Evolutionary conservation across 495 filamentous ascomycete species (phyloP), one percentile per base, ranked within the genome.

Genomic region (Trichoderma gamsii): DNA sequence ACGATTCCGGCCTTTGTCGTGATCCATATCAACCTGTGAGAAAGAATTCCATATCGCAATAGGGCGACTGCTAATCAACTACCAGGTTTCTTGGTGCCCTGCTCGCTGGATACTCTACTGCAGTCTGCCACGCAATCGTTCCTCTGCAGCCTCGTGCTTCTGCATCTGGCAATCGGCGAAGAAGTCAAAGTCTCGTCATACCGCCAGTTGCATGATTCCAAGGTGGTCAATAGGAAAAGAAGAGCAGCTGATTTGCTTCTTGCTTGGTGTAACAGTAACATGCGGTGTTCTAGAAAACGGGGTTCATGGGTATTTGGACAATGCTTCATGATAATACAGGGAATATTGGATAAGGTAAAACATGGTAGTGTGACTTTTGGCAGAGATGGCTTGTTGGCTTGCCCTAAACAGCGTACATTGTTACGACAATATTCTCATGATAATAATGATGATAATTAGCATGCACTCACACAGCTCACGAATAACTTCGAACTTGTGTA

Each of bases 31-130:
- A 56, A 56, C 51, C 11, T 56, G 51, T 56, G n/a, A 18, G 41
- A 2, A 18, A 16, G 18, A 3, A 46, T 1, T 46, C 18, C 35
- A 3, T 44, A 44, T 16, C 6, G 15, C 2, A 16, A 44, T 15
- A 16, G 18, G 18, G 18, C 9, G 0, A 18, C 3, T 11, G 1
- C n/a, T 21, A 56, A 21, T 11, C 3, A 7, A 25, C n/a, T 56
- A 6, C n/a, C n/a, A 56, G 51, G n/a, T 56, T 56, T n/a, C 16
- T 56, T 23, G 51, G 51, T 56, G 51, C 51, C n/a, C 9, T 56
- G 9, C 51, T 56, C 51, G 51, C 51, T 7, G 51, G 51, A 21
- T 56, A 56, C 51, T 56, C 51, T 56, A 56, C 51, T 7, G 51
- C 51, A n/a, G n/a, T 56, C 21, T 56, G 51, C 51, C 51, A 56